Percentiles rank a stretch among this genome's conserved stretches.
These are phyloP conservation scores for Apiospora koreana DNA, from an alignment of 2,329 filamentous ascomycete species.

Conservation along the genomic window DNA sequence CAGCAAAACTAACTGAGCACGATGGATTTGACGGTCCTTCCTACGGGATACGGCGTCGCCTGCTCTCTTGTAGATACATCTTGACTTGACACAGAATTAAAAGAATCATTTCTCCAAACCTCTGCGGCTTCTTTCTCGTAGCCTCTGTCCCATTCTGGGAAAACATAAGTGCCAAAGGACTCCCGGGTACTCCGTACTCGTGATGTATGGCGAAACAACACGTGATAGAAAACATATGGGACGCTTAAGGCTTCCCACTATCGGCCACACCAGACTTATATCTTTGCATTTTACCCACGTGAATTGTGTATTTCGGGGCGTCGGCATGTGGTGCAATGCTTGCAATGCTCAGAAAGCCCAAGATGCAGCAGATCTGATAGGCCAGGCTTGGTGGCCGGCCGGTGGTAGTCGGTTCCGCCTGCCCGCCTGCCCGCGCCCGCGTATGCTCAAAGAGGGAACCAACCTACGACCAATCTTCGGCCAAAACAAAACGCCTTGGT, in stretches of 20 bases:
- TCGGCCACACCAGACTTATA: too few species aligned
- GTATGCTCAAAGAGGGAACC: background rate
- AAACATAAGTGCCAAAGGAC: background rate
- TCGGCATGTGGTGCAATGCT: background rate
- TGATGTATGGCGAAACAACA: background rate
- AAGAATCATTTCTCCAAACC: background rate
- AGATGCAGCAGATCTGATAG: background rate
- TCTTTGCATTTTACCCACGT: background rate
- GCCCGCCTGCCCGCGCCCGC: background rate
- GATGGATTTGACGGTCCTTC: slow-evolving; percentile 1
- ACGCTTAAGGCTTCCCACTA: background rate
- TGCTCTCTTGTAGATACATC: slow-evolving; percentile 16
- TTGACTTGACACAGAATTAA: slow-evolving; percentile 16
- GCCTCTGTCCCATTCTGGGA: too few species aligned
- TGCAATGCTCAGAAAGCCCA: background rate
- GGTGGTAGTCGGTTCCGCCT: slow-evolving; percentile 1
- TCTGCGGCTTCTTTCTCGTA: background rate
- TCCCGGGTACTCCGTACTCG: background rate
- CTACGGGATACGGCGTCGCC: background rate
- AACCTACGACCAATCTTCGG: background rate
- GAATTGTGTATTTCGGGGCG: background rate
- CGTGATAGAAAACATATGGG: background rate
- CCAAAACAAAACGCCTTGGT: background rate
- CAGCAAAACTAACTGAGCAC: slow-evolving; percentile 15
- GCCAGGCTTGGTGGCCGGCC: background rate